Evolutionary conservation across 345 rosid genomes (phyloP), one percentile per base, ranked within the genome.

Genomic region (Excoecaria agallocha): DNA sequence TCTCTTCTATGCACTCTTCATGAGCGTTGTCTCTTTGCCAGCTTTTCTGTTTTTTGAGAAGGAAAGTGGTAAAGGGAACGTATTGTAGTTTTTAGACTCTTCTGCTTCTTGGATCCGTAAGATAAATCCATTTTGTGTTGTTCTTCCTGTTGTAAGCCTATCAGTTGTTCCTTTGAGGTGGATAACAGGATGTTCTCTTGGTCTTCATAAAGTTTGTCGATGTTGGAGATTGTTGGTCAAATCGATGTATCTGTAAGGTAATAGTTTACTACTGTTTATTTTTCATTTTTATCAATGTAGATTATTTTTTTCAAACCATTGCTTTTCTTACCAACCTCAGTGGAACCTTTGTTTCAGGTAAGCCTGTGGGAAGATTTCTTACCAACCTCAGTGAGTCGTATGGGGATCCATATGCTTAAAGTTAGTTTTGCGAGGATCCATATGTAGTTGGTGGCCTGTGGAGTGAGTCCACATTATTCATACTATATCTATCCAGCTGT

Each of bases 1-100:
- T 68, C 74, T 61, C 48, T 58, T 55, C 20, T 54, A 17, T n/a
- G 39, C 75, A 48, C 73, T 62, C 65, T 66, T 19, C 38, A 38
- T 62, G 76, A 72, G 72, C 74, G 80, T 66, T 70, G 77, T 84
- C 75, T 78, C 86, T 83, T 82, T 66, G 35, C 84, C 90, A 72
- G 69, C 79, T 79, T 82, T 88, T 82, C 91, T 74, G 80, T 60
- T 86, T 94, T 91, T 95, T 89, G 20, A 66, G 80, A 84, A 78
- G 82, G 86, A 87, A 86, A 81, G 81, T 84, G 91, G 94, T 82
- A 84, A 83, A 82, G 78, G 80, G 76, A 70, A 84, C 63, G 67
- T 71, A 58, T 76, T 56, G 49, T 65, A 67, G 79, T 55, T 66
- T 45, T 71, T 52, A 59, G 65, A 63, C 17, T 16, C 71, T 64